Evolutionary conservation across 2,329 filamentous ascomycete species (phyloP), one percentile per base, ranked within the genome.

Genomic region (Colletotrichum destructivum): DNA sequence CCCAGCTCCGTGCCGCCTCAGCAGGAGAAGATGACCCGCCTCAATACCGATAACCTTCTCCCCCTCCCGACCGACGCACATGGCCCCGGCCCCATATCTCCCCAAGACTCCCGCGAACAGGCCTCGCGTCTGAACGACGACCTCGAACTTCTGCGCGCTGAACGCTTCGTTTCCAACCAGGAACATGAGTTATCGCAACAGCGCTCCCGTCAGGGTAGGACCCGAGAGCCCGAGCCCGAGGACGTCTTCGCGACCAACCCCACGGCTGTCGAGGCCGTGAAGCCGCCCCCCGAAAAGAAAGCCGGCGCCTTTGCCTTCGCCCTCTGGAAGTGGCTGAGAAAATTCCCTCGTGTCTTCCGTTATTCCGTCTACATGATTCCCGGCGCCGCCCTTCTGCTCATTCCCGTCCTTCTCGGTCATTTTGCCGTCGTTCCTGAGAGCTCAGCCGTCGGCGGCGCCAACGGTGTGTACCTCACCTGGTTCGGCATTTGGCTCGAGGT

Each of bases 401-500:
- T 86, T 9, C 86, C 86, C 1, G 80, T 88, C 11, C 77, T 88
- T 8, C 78, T 86, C 49, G 86, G 84, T 31, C 77, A 78, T 16
- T 81, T 82, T 40, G 83, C 78, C n/a, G 79, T 83, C 35, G 75
- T 81, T n/a, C 69, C 81, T 2, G 74, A 79, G 5, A 78, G 79
- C n/a, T 78, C 82, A 15, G 79, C 92, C 2, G 90, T 88, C 15
- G 88, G 88, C 8, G 88, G 87, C 2, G 88, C 92, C 3, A 94
- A 94, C 0, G 94, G 92, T 23, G 94, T 98, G 0, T 79, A 90
- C 73, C 84, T 98, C 55, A 84, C 94, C 71, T 98, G 96, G 96
- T 98, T 98, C 78, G 93, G 93, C 40, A 94, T 98, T 73, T 98
- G 96, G 96, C 87, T 98, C 21, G 94, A 98, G 81, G 94, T 98